Conservation (phyloP, 768 basidiomycete genomes). For the Rhodotorula diobovata region DNA sequence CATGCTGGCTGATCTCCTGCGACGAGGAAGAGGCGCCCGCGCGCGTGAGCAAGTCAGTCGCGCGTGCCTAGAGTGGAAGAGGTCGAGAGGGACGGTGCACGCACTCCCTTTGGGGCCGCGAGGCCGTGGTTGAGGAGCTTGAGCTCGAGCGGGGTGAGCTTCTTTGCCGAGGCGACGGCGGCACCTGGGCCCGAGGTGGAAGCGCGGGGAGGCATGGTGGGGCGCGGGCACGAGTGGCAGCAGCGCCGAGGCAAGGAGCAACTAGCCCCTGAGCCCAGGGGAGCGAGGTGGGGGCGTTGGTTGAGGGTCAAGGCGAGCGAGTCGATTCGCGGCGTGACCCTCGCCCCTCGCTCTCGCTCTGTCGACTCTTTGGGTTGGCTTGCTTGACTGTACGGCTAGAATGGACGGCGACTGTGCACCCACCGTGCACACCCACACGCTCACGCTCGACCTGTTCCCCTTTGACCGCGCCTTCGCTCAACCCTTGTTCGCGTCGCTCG, state of each 20-base stretch:
- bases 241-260: not conserved
- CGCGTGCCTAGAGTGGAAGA: too few species aligned
- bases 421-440: not conserved
- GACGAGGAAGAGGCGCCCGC: not conserved
- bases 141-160: constrained; percentile 27
- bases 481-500: constrained; percentile 24
- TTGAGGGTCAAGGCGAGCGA: too few species aligned
- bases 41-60: not conserved
- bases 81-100: not conserved
- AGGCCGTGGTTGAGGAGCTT: constrained; percentile 26
- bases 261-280: too few species aligned
- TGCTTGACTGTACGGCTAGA: too few species aligned
- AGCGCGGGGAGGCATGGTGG: constrained; percentile 9
- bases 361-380: too few species aligned
- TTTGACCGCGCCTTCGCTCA: constrained; percentile 2
- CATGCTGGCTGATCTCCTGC: constrained; percentile 28
- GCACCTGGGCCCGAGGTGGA: constrained; percentile 5
- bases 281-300: not conserved
- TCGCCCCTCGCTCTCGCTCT: not conserved
- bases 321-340: not conserved
- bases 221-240: not conserved
- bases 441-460: constrained; percentile 6
- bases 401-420: not conserved
- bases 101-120: constrained; percentile 2
- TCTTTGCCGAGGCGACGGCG: not conserved